Conservation (phyloP, 2,329 filamentous ascomycete species). For the Fusarium mexicanum region DNA sequence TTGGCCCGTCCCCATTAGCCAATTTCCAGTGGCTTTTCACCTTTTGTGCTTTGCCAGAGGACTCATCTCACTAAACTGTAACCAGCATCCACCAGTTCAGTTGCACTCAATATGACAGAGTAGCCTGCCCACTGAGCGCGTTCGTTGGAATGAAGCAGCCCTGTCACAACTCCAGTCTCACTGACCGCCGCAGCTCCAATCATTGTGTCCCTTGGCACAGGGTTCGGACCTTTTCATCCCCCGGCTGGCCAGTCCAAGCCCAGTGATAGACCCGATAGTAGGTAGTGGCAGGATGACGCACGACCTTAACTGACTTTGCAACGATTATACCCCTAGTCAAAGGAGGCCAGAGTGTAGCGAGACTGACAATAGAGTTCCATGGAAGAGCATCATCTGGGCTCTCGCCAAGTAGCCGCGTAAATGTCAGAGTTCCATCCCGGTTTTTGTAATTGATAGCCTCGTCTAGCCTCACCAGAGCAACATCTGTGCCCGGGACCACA, state of each 20-base stretch:
- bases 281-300: not conserved
- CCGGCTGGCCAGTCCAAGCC: not conserved
- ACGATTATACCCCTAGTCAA: not conserved
- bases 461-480: not conserved
- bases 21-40: not conserved
- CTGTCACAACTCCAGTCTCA: not conserved
- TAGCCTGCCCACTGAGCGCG: not conserved
- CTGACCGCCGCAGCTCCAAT: not conserved
- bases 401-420: not conserved
- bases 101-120: not conserved
- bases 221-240: not conserved
- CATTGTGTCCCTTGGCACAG: not conserved
- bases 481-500: not conserved
- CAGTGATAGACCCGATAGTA: not conserved
- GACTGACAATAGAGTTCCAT: not conserved
- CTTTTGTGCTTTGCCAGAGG: not conserved
- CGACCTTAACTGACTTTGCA: not conserved
- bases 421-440: not conserved
- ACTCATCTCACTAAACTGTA: not conserved
- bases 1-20: not conserved
- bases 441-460: not conserved
- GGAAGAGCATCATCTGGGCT: not conserved
- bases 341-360: not conserved
- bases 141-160: not conserved
- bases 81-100: not conserved